Percentiles rank a stretch among this genome's conserved stretches.
phyloP scores from a whole-genome alignment of 2,329 filamentous ascomycete species.

The Verticillium isaacii region DNA sequence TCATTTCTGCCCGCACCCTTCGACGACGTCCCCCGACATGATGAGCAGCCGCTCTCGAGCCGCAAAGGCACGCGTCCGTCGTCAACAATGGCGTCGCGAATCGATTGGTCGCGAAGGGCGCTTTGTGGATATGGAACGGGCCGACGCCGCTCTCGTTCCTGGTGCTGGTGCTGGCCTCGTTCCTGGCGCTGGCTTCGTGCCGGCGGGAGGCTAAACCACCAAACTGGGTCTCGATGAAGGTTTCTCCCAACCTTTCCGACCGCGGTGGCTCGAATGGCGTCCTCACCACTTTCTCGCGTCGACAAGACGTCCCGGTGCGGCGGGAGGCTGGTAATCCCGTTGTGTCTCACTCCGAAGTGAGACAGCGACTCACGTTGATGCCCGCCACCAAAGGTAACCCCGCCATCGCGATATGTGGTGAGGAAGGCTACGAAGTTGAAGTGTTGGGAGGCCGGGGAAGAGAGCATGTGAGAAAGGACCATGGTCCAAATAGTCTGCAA shows the following conservation, averaged over 20 bases:
- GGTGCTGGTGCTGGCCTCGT: background rate
- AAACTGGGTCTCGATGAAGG: background rate
- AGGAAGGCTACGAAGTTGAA: no score
- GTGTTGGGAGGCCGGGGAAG: background rate
- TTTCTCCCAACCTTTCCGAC: background rate
- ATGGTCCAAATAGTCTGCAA: no score
- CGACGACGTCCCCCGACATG: background rate
- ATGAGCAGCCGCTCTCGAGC: background rate
- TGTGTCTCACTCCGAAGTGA: background rate
- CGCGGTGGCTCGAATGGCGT: background rate
- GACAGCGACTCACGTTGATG: background rate
- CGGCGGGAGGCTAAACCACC: background rate
- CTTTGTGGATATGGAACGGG: background rate
- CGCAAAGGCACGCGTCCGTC: background rate
- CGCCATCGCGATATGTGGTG: background rate
- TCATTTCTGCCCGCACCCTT: background rate
- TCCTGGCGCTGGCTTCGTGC: slow-evolving; percentile 1
- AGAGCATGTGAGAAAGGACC: background rate
- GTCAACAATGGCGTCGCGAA: background rate
- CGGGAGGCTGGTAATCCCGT: background rate
- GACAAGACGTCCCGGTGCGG: background rate
- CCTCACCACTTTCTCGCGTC: background rate
- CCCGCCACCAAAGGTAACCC: background rate
- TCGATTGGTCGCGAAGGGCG: background rate
- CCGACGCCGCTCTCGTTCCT: background rate